Percentiles rank a stretch among this genome's conserved stretches.
These are phyloP conservation scores for Cryptosporidium ryanae DNA, from an alignment of 169 alveolate species.

Conservation along the genomic window DNA sequence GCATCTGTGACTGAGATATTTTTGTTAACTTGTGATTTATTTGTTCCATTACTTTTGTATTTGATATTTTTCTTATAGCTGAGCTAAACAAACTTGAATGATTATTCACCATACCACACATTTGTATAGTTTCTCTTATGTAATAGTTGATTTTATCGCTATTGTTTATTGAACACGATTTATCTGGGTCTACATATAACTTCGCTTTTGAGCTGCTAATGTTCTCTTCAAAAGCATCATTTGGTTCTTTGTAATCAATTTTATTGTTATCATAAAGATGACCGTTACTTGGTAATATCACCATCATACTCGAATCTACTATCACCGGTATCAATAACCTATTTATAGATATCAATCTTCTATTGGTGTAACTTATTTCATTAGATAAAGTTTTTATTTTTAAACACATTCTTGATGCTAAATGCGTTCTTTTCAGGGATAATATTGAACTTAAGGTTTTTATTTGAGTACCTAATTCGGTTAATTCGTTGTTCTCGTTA, in stretches of 20 bases:
- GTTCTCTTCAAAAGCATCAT: background rate
- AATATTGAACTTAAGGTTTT: constrained; percentile 36
- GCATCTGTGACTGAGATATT: constrained; percentile 56
- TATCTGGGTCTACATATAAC: constrained; percentile 19
- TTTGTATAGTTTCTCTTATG: constrained; percentile 20
- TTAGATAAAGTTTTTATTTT: constrained; percentile 4
- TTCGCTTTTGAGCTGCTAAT: background rate
- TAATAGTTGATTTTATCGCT: constrained; percentile 25
- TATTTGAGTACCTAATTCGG: constrained; percentile 27
- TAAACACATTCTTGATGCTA: constrained; percentile 63
- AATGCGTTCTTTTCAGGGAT: constrained; percentile 20
- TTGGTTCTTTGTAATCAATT: background rate
- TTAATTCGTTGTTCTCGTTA: background rate
- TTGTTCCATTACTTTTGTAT: constrained; percentile 24
- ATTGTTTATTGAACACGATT: constrained; percentile 36
- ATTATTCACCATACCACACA: constrained; percentile 37
- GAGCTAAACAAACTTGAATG: constrained; percentile 40
- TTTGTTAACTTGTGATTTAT: constrained; percentile 15
- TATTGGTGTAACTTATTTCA: constrained; percentile 3
- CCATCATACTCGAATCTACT: constrained; percentile 4
- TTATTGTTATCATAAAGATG: background rate
- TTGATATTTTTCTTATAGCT: constrained; percentile 54
- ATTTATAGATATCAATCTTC: constrained; percentile 3
- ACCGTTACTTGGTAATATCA: constrained; percentile 36
- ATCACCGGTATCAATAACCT: constrained; percentile 32